Percentiles rank a stretch among this genome's conserved stretches.
Conservation (phyloP, 2,329 filamentous ascomycete genomes). For the Didymella keratinophila region DNA sequence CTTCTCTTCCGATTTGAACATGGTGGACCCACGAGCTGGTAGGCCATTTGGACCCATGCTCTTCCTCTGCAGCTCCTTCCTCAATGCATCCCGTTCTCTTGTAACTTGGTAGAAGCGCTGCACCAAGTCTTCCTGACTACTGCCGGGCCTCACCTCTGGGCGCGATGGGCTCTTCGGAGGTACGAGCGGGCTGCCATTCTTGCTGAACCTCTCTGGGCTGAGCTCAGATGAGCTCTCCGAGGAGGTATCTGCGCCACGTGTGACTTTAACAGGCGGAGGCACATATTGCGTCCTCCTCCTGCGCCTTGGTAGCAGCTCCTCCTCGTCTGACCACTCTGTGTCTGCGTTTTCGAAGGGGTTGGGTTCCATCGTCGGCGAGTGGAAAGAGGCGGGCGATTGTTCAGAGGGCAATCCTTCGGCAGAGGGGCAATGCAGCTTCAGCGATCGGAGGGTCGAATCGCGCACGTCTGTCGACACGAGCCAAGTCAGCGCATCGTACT, state of each 20-base stretch:
- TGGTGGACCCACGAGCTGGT: constrained; percentile 33
- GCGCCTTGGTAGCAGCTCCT: constrained; percentile 45
- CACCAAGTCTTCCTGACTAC: constrained; percentile 49
- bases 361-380: constrained; percentile 30
- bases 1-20: constrained; percentile 49
- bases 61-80: constrained; percentile 48
- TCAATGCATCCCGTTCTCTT: constrained; percentile 47
- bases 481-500: constrained; percentile 32
- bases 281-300: constrained; percentile 41
- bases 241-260: constrained; percentile 34
- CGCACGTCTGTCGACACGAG: constrained; percentile 43
- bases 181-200: constrained; percentile 37
- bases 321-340: constrained; percentile 50
- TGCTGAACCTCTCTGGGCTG: constrained; percentile 31
- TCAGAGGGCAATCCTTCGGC: constrained; percentile 43
- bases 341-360: constrained; percentile 45
- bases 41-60: constrained; percentile 44
- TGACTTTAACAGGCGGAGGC: constrained; percentile 37
- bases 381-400: constrained; percentile 25
- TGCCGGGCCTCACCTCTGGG: constrained; percentile 41
- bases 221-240: constrained; percentile 37
- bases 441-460: constrained; percentile 46
- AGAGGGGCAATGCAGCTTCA: constrained; percentile 49
- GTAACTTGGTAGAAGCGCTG: constrained; percentile 51
- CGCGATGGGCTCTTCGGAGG: constrained; percentile 49